Percentiles rank a stretch among this genome's conserved stretches.
phyloP scores from a whole-genome alignment of 306 rosid genomes.

The Notholithocarpus densiflorus region DNA sequence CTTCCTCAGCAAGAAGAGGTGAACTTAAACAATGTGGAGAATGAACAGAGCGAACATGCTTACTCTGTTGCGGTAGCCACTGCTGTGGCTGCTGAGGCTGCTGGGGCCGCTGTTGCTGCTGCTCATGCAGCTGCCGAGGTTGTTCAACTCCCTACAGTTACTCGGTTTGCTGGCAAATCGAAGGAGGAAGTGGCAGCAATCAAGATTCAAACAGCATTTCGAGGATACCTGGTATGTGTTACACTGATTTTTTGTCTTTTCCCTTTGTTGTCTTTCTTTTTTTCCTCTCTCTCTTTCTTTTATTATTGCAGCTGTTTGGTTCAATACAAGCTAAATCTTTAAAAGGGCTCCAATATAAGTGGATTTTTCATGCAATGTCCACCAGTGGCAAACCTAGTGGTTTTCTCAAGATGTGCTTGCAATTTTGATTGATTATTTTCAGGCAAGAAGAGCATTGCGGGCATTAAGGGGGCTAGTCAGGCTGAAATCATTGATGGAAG shows the following conservation, averaged over 20 bases:
- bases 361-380: not conserved
- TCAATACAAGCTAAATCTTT: constrained; percentile 7
- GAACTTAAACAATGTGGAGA: constrained; percentile 43
- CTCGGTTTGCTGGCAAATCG: constrained; percentile 59
- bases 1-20: constrained; percentile 59
- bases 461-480: constrained; percentile 91
- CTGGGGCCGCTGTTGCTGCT: constrained; percentile 30
- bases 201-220: constrained; percentile 87
- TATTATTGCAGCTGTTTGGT: not conserved
- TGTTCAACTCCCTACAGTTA: constrained; percentile 22
- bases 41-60: constrained; percentile 40
- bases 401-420: constrained; percentile 11
- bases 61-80: constrained; percentile 43
- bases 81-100: constrained; percentile 22
- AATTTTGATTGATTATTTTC: constrained; percentile 18
- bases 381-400: not conserved
- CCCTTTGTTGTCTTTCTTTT: not conserved
- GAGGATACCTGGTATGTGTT: constrained; percentile 79
- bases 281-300: not conserved
- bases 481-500: constrained; percentile 83
- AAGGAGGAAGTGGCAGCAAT: constrained; percentile 79
- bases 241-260: not conserved
- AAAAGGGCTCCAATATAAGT: not conserved
- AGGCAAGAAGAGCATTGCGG: constrained; percentile 92
- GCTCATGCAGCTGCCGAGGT: constrained; percentile 39